phyloP scores from a whole-genome alignment of 108 stramenopile genomes.

The Skeletonema costatum region DNA sequence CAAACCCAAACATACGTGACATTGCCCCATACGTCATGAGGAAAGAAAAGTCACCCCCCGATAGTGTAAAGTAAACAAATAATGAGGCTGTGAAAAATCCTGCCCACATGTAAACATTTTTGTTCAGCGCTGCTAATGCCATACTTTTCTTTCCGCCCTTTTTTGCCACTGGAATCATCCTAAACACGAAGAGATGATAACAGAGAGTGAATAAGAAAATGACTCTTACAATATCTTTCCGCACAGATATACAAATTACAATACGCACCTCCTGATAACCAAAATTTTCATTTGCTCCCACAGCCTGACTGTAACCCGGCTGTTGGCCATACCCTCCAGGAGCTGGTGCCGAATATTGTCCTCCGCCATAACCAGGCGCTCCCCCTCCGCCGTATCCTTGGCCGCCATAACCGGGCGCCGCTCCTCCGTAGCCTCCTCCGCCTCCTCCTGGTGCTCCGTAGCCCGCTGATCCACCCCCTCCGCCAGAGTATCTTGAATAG shows the following conservation, averaged over 20 bases:
- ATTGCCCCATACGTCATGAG: slow-evolving; percentile 98
- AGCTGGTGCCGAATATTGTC: slow-evolving; percentile 30
- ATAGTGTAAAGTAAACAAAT: slow-evolving; percentile 90
- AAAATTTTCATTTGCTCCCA: slow-evolving; percentile 31
- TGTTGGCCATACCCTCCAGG: slow-evolving; percentile 33
- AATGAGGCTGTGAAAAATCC: slow-evolving; percentile 91
- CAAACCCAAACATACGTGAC: slow-evolving; percentile 95
- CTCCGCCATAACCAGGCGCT: slow-evolving; percentile 38
- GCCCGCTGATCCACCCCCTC: slow-evolving; percentile 56
- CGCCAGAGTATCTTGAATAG: slow-evolving; percentile 78
- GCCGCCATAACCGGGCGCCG: slow-evolving; percentile 45
- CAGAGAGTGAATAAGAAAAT: neutral
- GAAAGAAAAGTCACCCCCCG: slow-evolving; percentile 97
- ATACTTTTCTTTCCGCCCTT: slow-evolving; percentile 78
- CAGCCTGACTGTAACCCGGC: slow-evolving; percentile 21
- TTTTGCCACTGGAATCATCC: slow-evolving; percentile 57
- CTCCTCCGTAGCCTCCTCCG: slow-evolving; percentile 39
- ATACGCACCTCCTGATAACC: slow-evolving; percentile 23
- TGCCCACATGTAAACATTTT: slow-evolving; percentile 92
- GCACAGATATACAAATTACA: neutral
- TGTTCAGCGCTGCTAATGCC: slow-evolving; percentile 83
- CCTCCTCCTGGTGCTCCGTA: slow-evolving; percentile 46
- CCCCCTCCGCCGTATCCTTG: slow-evolving; percentile 34
- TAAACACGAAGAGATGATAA: slow-evolving; percentile 4
- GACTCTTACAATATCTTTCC: neutral